Conservation (phyloP, 768 basidiomycete genomes). For the Lentinula aciculospora region DNA sequence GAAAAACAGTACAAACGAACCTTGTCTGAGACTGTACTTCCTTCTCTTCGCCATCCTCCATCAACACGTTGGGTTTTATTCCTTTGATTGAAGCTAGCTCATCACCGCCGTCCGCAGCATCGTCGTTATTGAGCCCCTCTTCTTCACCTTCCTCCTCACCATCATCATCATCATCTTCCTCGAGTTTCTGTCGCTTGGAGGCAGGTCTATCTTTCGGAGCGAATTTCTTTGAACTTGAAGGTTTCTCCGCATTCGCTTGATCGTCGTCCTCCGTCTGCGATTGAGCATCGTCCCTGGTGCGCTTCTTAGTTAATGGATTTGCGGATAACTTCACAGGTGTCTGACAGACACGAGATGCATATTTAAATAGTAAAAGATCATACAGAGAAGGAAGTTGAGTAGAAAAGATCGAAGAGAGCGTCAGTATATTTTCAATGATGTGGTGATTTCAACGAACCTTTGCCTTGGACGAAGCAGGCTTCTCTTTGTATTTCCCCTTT, state of each 20-base stretch:
- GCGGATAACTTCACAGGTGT: not conserved
- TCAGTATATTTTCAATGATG: not conserved
- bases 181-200: not conserved
- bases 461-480: not conserved
- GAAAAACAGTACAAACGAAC: slow-evolving; percentile 14
- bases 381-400: too few species aligned
- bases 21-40: slow-evolving; percentile 38
- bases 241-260: not conserved
- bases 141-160: not conserved
- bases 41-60: slow-evolving; percentile 42
- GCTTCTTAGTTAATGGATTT: not conserved
- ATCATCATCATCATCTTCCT: not conserved
- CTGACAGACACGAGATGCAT: too few species aligned
- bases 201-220: not conserved
- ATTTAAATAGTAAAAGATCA: not conserved
- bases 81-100: slow-evolving; percentile 48
- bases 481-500: not conserved
- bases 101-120: slow-evolving; percentile 17
- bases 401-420: not conserved
- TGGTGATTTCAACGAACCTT: not conserved
- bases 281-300: not conserved
- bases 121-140: not conserved
- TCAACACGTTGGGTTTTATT: slow-evolving; percentile 39
- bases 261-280: not conserved
- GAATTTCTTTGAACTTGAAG: not conserved